Percentiles rank a stretch among this genome's conserved stretches.
phyloP scores from a whole-genome alignment of 306 rosid genomes.

The Cucumis hystrix region DNA sequence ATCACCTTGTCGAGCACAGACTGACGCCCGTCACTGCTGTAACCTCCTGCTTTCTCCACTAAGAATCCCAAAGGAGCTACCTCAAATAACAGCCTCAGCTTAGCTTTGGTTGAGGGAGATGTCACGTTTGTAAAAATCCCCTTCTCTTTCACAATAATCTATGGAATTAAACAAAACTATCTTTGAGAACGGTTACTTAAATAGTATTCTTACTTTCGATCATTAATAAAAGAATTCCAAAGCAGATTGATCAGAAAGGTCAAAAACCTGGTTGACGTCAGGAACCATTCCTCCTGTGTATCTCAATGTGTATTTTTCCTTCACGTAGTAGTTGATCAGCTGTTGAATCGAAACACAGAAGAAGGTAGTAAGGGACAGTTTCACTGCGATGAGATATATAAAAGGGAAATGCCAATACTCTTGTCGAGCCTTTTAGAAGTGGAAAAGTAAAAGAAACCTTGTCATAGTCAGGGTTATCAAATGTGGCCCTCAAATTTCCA shows the following conservation, averaged over 20 bases:
- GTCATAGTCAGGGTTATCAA: constrained; percentile 71
- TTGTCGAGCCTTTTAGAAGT: background rate
- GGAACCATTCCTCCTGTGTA: constrained; percentile 99
- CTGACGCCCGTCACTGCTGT: constrained; percentile 72
- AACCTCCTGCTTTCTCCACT: constrained; percentile 93
- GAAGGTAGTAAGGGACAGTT: constrained; percentile 12
- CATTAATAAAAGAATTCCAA: background rate
- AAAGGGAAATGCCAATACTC: background rate
- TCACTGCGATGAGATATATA: background rate
- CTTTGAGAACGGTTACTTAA: background rate
- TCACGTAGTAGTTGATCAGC: constrained; percentile 75
- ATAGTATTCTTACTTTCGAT: background rate
- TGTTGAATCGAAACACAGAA: constrained; percentile 20
- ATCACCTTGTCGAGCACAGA: constrained; percentile 87
- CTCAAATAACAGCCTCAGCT: constrained; percentile 85
- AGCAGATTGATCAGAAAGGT: background rate
- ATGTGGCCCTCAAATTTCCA: constrained; percentile 96
- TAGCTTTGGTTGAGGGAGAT: constrained; percentile 90
- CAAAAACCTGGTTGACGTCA: constrained; percentile 73
- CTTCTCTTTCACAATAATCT: constrained; percentile 94
- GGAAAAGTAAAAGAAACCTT: constrained; percentile 32
- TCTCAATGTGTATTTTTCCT: constrained; percentile 88
- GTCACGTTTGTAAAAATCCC: constrained; percentile 85
- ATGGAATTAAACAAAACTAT: constrained; percentile 5
- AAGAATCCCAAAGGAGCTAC: constrained; percentile 87